Conservation (phyloP, 1,284 basidiomycete genomes). For the Ustanciosporium gigantosporum region DNA sequence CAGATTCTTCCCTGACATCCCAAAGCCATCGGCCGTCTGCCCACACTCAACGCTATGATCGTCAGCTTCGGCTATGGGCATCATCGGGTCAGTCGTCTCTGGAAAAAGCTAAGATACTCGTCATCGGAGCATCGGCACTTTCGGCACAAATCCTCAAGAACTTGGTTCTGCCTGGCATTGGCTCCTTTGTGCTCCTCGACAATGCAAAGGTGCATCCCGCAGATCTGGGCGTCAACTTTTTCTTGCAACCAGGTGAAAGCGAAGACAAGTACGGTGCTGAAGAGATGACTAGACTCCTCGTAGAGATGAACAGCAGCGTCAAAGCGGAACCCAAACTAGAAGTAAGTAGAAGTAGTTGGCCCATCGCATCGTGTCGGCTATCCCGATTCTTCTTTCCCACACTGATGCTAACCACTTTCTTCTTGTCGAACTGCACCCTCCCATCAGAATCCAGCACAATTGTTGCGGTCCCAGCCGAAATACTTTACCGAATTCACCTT, state of each 20-base stretch:
- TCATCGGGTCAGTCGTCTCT: conserved; percentile 89
- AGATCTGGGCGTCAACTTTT: conserved; percentile 95
- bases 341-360: conserved; percentile 62
- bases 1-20: conserved; percentile 19
- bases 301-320: conserved; percentile 86
- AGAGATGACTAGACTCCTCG: conserved; percentile 76
- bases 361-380: no score
- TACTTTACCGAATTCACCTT: conserved; percentile 72
- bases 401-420: no score
- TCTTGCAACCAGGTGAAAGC: conserved; percentile 73
- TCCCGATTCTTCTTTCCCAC: no score
- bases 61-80: conserved; percentile 80
- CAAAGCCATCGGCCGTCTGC: conserved; percentile 38
- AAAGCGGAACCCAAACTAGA: conserved; percentile 71
- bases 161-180: conserved; percentile 89
- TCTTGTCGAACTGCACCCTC: no score
- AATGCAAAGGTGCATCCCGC: conserved; percentile 68
- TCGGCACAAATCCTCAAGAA: conserved; percentile 89
- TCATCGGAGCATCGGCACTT: conserved; percentile 78
- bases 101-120: conserved; percentile 79
- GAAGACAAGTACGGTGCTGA: conserved; percentile 78
- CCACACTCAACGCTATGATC: conserved; percentile 58
- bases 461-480: conserved; percentile 68
- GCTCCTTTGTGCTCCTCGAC: conserved; percentile 86
- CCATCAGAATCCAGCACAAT: conserved; percentile 4